These are phyloP conservation scores for Sarocladium oryzae DNA, from an alignment of 2,329 filamentous ascomycete genomes.

Conservation along the genomic window DNA sequence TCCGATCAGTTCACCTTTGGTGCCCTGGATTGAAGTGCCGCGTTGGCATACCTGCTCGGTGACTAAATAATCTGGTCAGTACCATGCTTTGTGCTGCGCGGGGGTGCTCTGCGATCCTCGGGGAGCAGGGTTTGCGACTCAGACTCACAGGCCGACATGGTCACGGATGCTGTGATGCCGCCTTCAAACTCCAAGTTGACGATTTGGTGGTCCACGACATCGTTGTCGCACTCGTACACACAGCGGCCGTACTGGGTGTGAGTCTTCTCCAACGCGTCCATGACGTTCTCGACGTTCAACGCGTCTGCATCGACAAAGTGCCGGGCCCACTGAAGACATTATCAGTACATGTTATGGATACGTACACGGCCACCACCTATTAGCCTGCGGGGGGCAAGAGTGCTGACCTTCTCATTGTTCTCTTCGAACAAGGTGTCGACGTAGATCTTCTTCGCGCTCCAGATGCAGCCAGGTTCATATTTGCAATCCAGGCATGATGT, in stretches of 20 bases:
- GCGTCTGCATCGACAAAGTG: conserved; percentile 14
- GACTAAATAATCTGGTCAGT: conserved; percentile 10
- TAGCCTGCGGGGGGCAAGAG: neutral
- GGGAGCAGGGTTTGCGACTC: too few species aligned
- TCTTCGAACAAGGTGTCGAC: conserved; percentile 12
- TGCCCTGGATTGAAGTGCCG: conserved; percentile 14
- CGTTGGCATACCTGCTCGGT: conserved; percentile 14
- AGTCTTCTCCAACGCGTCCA: conserved; percentile 12
- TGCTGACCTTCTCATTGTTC: conserved; percentile 11
- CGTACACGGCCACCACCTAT: too few species aligned
- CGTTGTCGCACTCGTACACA: conserved; percentile 14
- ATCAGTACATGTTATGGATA: too few species aligned
- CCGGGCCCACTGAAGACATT: conserved; percentile 11
- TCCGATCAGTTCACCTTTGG: conserved; percentile 14
- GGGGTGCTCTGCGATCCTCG: neutral
- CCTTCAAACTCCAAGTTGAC: conserved; percentile 14
- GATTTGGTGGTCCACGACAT: conserved; percentile 14
- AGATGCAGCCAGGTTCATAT: conserved; percentile 13
- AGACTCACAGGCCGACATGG: conserved; percentile 15
- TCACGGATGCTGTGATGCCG: conserved; percentile 13
- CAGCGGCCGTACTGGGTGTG: conserved; percentile 13
- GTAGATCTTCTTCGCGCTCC: conserved; percentile 16
- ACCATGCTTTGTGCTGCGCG: too few species aligned
- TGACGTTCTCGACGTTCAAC: conserved; percentile 14
- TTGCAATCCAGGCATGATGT: conserved; percentile 12